Evolutionary conservation across 129 eudicot genomes (phyloP).

Genomic region (Tagetes erecta): DNA sequence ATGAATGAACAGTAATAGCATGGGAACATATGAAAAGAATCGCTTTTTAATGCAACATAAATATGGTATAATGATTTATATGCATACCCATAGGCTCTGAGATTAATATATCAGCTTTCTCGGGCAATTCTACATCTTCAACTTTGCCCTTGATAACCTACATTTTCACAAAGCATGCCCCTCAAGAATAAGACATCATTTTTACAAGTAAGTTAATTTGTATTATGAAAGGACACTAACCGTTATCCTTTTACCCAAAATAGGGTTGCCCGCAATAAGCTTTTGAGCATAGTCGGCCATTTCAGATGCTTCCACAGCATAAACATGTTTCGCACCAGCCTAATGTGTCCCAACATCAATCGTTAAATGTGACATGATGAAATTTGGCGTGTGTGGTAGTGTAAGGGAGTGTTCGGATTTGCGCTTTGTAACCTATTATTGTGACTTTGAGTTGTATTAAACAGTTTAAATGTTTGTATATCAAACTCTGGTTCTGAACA

Average conservation of each 20-base stretch:
- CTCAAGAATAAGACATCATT: constrained; percentile 19
- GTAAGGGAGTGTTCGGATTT: neutral
- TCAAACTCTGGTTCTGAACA: neutral
- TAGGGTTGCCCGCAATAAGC: constrained; percentile 94
- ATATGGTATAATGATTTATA: neutral
- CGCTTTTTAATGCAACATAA: neutral
- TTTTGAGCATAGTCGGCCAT: constrained; percentile 95
- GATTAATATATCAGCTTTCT: constrained; percentile 92
- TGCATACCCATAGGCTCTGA: constrained; percentile 98
- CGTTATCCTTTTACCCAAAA: constrained; percentile 76
- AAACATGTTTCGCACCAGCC: constrained; percentile 99
- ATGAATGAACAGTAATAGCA: neutral
- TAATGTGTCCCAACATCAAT: constrained; percentile 22
- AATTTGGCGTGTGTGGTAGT: neutral
- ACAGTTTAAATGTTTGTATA: neutral
- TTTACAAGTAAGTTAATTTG: constrained; percentile 8
- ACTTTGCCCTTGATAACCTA: constrained; percentile 95
- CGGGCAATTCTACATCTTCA: constrained; percentile 95
- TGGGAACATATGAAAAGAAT: neutral
- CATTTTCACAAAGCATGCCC: constrained; percentile 17
- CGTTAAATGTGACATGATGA: constrained; percentile 13
- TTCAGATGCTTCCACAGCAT: constrained; percentile 99
- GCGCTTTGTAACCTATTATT: neutral
- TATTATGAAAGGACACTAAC: constrained; percentile 40
- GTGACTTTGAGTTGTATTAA: neutral